phyloP scores from a whole-genome alignment of 2,329 filamentous ascomycete species.

The Cytospora schulzeri region DNA sequence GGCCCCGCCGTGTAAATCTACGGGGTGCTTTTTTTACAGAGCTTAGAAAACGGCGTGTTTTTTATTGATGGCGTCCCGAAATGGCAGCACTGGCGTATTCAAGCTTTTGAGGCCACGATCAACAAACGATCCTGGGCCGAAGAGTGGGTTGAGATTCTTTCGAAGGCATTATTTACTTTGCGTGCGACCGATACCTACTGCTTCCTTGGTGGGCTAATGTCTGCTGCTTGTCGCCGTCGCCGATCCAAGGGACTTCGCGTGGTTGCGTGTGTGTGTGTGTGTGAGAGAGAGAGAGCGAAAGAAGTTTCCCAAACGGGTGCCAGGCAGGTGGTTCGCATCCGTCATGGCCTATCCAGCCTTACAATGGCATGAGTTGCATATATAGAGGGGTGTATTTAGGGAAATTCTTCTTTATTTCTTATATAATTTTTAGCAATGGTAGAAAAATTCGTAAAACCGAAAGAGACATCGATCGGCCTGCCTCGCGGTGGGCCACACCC shows the following conservation, averaged over 20 bases:
- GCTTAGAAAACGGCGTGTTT: conserved; percentile 10
- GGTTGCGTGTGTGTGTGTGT: too few relatives aligned
- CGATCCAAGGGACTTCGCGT: not conserved
- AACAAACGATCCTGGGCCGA: conserved; percentile 15
- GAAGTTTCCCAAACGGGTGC: not conserved
- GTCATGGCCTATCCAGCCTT: conserved; percentile 19
- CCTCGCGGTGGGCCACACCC: not conserved
- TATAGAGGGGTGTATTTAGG: conserved; percentile 25
- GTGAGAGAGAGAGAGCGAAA: too few relatives aligned
- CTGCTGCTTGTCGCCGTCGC: conserved; percentile 19
- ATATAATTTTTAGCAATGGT: conserved; percentile 28
- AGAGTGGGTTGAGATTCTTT: conserved; percentile 15
- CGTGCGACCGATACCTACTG: conserved; percentile 10
- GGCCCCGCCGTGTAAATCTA: not conserved
- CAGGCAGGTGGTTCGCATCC: conserved; percentile 3
- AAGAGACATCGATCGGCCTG: not conserved
- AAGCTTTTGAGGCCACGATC: conserved; percentile 17
- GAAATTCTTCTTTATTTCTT: conserved; percentile 20
- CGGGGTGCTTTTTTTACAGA: conserved; percentile 2
- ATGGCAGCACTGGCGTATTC: conserved; percentile 25
- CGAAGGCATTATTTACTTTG: conserved; percentile 11
- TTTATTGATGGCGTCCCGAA: conserved; percentile 25
- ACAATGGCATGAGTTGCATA: conserved; percentile 19
- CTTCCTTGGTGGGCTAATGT: conserved; percentile 22
- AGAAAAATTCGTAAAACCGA: conserved; percentile 10